A percentile compares a stretch with the other conserved stretches of the same genome.
These are phyloP conservation scores for Rhizophagus sp. DNA, from an alignment of 192 early-diverging fungal genomes.

Conservation along the genomic window DNA sequence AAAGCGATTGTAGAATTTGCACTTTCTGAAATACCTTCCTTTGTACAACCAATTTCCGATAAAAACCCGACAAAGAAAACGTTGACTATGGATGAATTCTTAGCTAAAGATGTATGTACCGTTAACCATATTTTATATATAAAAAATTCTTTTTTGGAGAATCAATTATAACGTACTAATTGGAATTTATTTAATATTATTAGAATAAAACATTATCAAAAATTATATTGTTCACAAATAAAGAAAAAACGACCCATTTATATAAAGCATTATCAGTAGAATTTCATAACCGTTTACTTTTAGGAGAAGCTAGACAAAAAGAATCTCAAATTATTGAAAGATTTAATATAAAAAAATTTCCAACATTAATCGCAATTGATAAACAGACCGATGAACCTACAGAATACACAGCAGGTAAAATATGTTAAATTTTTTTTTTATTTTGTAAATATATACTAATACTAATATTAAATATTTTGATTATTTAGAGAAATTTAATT, in stretches of 20 bases:
- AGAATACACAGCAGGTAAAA: constrained; percentile 62
- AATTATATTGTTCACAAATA: constrained; percentile 79
- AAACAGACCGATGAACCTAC: constrained; percentile 47
- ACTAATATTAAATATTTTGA: background rate
- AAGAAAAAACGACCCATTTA: constrained; percentile 72
- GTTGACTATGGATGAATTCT: constrained; percentile 59
- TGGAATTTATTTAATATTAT: background rate
- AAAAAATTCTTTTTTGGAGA: background rate
- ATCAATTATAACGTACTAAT: background rate
- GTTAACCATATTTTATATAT: background rate
- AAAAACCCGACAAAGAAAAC: constrained; percentile 55
- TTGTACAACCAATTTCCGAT: constrained; percentile 51
- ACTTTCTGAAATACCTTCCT: constrained; percentile 63
- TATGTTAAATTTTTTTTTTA: constrained; percentile 52
- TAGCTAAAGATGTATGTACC: constrained; percentile 49
- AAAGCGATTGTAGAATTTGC: constrained; percentile 73
- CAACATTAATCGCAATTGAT: constrained; percentile 68
- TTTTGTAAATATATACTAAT: too few relatives aligned
- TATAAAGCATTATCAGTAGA: constrained; percentile 86
- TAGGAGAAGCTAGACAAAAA: constrained; percentile 70
- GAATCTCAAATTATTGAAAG: constrained; percentile 51
- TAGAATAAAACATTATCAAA: constrained; percentile 61
- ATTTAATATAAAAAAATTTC: constrained; percentile 62
- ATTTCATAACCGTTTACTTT: constrained; percentile 64
- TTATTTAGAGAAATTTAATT: constrained; percentile 71